A percentile compares a stretch with the other conserved stretches of the same genome.
phyloP scores from a whole-genome alignment of 371 early-diverging fungal genomes.

The Parasitella parasitica region DNA sequence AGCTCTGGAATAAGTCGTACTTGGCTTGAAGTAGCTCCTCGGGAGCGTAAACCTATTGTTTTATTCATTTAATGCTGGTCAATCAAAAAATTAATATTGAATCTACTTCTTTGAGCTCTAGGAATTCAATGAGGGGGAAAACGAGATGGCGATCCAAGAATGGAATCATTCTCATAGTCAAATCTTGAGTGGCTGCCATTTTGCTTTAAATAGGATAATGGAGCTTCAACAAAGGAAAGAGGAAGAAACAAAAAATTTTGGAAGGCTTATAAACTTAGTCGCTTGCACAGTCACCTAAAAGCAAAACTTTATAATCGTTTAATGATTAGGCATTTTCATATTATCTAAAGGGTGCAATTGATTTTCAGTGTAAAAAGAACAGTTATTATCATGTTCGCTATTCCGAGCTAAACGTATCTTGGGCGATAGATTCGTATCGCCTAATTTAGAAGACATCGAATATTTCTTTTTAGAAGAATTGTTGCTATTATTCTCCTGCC shows the following conservation, averaged over 20 bases:
- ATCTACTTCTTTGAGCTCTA: constrained; percentile 73
- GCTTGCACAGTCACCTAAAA: background rate
- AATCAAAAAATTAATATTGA: background rate
- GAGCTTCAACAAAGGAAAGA: constrained; percentile 1
- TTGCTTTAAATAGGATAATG: constrained; percentile 4
- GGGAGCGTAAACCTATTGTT: constrained; percentile 68
- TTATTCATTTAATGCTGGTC: background rate
- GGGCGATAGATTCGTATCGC: background rate
- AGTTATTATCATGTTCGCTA: background rate
- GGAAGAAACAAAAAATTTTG: constrained; percentile 7
- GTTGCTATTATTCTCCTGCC: background rate
- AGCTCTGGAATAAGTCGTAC: constrained; percentile 80
- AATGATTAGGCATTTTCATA: too few relatives aligned
- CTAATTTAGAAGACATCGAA: background rate
- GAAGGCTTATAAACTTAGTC: constrained; percentile 6
- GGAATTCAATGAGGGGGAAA: constrained; percentile 85
- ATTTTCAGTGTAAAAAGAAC: background rate
- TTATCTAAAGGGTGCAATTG: background rate
- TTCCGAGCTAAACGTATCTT: background rate
- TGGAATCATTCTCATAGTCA: constrained; percentile 82
- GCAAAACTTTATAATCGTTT: too few relatives aligned
- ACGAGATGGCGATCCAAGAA: constrained; percentile 92
- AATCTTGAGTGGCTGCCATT: constrained; percentile 77
- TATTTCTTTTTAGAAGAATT: background rate
- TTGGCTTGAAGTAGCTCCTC: constrained; percentile 82